Evolutionary conservation across 176 grass and related monocot genomes (phyloP), one percentile per base, ranked within the genome.

Genomic region (Cenchrus fungigraminus): DNA sequence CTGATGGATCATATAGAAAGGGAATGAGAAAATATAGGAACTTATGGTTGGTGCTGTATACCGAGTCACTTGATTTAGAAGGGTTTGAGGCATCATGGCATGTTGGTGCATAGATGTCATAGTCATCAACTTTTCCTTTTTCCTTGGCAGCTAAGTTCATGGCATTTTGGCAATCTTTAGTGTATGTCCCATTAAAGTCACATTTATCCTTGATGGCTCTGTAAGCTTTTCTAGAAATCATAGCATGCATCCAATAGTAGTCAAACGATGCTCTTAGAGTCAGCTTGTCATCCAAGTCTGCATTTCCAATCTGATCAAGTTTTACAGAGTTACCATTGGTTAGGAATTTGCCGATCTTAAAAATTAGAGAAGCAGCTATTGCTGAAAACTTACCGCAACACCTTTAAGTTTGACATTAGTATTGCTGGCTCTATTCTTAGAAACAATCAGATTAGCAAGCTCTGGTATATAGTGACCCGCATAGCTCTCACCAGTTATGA

Each of bases 401-500:
- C 91, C 88, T 87, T 90, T 90, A 50, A 93, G 85, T 43, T 90
- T 86, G 50, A 86, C 42, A 28, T 73, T 82, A 37, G 44, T 82
- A 54, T 77, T 82, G 54, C 25, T 90, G 19, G 29, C 84, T 66
- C 32, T 75, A 43, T 91, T 91, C 37, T 91, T 66, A 63, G 65
- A 81, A 74, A 92, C 47, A 69, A 95, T 95, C 67, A 84, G 37
- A 77, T 92, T 86, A 68, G 93, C 88, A 68, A 95, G 91, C 51
- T 90, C 82, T 51, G 91, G 93, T 80, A 95, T 66, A 72, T 93
- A 93, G 64, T 92, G 90, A 37, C 93, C 91, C 5, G 91, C 86
- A 22, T 92, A 95, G 67, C 93, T 95, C 87, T 95, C 90, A 19
- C 93, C 91, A 53, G 82, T 83, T 49, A 95, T 87, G 79, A 88